Base-by-base conservation (phyloP, 192 early-diverging fungal genomes). In the Linnemannia schmuckeri region DNA sequence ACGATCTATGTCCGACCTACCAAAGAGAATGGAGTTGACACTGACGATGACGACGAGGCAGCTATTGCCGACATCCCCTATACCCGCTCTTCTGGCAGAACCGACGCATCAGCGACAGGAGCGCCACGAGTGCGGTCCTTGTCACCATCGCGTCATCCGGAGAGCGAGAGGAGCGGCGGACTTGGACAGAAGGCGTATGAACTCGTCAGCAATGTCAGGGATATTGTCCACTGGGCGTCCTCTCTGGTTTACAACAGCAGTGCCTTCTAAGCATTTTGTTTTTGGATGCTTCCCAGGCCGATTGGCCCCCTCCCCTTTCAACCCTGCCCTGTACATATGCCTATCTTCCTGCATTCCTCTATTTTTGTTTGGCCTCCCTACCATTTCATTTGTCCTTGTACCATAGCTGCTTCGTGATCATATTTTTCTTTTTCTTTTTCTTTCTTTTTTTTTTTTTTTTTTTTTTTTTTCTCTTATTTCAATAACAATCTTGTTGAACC, bases 201-300 rank as follows among this genome's bases (percentile, higher is more conserved):
- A 70, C 82, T 90, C 38, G 89, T 84, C 12, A 82, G 24, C 44
- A 82, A 81, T 46, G 86, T 90, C 35, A 77, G 75, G 17, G 86
- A 88, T 42, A 90, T 90, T 35, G 83, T 90, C 18, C 75, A 88
- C 41, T 89, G 89, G 89, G 86, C 85, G n/a, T 89, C 89, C 5
- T 82, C 77, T 49, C 61, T 89, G 35, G 85, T 89, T 54, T 87
- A 84, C 66, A 88, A 88, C 73, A 88, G 81, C 52, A 87, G 85
- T 22, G 41, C 85, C 7, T 87, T 87, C 20, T 86, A 55, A 82
- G 42, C 52, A 42, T 0, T 9, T 27, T 44, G 47, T 66, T 9
- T n/a, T 9, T n/a, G 37, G 17, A 55, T 33, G 13, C 20, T 74
- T 52, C 30, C 49, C 30, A 33, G 1, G 15, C 44, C 12, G 44